Base-by-base conservation (phyloP, 2,329 filamentous ascomycete genomes). In the Aspergillus jensenii region DNA sequence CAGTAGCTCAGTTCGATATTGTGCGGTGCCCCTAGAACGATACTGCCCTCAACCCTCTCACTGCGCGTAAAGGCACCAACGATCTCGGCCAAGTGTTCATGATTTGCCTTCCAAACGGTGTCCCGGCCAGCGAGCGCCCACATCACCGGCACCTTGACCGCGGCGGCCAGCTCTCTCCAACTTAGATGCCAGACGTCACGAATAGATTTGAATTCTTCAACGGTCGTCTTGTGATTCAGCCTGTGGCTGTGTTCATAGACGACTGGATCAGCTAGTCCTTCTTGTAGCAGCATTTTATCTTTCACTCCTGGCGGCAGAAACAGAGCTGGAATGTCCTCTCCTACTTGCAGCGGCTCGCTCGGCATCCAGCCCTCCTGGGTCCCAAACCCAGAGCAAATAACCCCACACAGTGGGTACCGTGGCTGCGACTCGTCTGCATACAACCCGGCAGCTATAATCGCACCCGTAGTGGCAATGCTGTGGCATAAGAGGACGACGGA, bases 1-100 rank as follows among this genome's bases (percentile, higher is more conserved):
- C 53, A 59, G 14, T 53, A 40, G 15, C 58, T 59, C 41, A 56
- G 14, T 25, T 59, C 53, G 33, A 59, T 35, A 37, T 48, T 49
- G 45, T 59, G 58, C 9, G 58, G 58, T 7, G 58, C 58, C 2
- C 53, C 53, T 9, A 21, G 19, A 21, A 59, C 25, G 4, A 59
- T 14, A 15, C 48, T 59, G 11, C 48, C 44, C 33, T 56, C 49
- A 35, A 50, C 53, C 14, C 53, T 49, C 1, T 14, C 12, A 27
- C 58, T 56, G 14, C 31, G 45, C 15, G 6, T n/a, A 19, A 56
- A 56, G 12, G 58, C 58, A 19, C 8, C 12, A 6, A 27, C 37
- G 37, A 47, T 56, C 11, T 4, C 17, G 7, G 15, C 23, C 2
- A 45, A 3, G 23, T 49, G 19, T 35, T 41, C 48, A 3, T 56